phyloP scores from a whole-genome alignment of 305 asterid species.

The Fraxinus latifolia region DNA sequence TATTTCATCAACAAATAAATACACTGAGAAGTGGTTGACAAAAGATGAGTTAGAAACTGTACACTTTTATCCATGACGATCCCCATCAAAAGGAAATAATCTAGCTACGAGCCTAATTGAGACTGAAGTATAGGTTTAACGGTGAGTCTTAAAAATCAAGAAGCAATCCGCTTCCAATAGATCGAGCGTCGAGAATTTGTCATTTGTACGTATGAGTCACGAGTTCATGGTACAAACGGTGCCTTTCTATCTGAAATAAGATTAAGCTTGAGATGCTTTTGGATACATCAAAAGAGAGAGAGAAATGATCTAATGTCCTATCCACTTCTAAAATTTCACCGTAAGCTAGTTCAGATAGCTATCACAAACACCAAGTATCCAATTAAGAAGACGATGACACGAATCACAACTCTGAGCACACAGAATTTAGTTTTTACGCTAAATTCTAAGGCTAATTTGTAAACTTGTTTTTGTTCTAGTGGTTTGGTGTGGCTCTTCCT shows the following conservation, averaged over 20 bases:
- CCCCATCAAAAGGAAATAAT: not conserved
- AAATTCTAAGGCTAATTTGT: not conserved
- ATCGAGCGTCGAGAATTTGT: not conserved
- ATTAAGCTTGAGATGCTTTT: not conserved
- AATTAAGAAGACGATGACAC: not conserved
- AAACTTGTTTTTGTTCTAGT: not conserved
- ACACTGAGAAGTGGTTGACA: not conserved
- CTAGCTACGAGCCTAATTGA: not conserved
- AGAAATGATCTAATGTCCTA: not conserved
- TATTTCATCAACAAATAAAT: not conserved
- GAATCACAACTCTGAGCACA: not conserved
- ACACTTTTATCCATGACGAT: not conserved
- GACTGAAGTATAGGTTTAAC: not conserved
- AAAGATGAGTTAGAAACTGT: not conserved
- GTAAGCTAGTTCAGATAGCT: not conserved
- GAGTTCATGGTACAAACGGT: not conserved
- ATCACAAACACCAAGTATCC: not conserved
- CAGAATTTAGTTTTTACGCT: not conserved
- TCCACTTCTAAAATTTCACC: not conserved
- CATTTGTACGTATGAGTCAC: not conserved
- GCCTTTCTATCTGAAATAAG: not conserved
- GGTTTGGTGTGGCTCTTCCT: not conserved
- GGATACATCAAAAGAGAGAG: not conserved
- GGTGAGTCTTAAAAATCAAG: not conserved
- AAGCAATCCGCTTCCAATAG: not conserved